Conservation (phyloP, 352 stramenopile genomes). For the Globisporangium orthogonon region DNA sequence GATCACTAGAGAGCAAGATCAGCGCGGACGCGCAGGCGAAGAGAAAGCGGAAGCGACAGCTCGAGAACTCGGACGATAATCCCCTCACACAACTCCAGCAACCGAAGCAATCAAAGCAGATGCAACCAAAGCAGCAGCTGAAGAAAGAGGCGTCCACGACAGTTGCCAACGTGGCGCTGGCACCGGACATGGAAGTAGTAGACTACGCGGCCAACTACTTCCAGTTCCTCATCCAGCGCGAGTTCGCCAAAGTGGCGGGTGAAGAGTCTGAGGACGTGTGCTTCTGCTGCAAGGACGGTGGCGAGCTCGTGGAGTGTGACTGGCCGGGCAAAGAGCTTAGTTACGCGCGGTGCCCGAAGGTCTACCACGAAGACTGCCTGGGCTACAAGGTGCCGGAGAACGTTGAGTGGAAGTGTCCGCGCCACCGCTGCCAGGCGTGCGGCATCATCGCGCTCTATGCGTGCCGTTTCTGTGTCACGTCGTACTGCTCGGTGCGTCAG, state of each 20-base stretch:
- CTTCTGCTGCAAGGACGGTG: constrained; percentile 82
- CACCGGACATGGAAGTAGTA: constrained; percentile 32
- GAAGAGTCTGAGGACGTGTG: constrained; percentile 75
- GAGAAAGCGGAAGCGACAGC: constrained; percentile 35
- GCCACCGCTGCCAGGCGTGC: constrained; percentile 60
- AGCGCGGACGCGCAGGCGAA: constrained; percentile 2
- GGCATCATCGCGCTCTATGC: constrained; percentile 45
- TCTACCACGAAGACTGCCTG: constrained; percentile 79
- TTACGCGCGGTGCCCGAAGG: constrained; percentile 56
- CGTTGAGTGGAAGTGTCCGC: constrained; percentile 57
- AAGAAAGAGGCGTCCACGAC: constrained; percentile 8
- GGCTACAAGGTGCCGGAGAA: constrained; percentile 53
- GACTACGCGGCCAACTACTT: constrained; percentile 69
- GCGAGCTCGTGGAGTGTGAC: constrained; percentile 76
- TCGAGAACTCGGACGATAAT: constrained; percentile 9
- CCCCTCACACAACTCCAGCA: too few relatives aligned
- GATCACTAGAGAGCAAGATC: background rate
- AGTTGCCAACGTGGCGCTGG: background rate
- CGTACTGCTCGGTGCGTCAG: constrained; percentile 46
- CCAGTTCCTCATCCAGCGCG: constrained; percentile 46
- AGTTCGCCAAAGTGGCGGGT: constrained; percentile 15
- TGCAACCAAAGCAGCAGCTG: constrained; percentile 15
- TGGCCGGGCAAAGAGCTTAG: constrained; percentile 35
- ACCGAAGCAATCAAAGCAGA: too few relatives aligned
- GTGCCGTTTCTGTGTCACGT: constrained; percentile 71